A percentile compares a stretch with the other conserved stretches of the same genome.
Evolutionary conservation across 805 yeast genomes (phyloP).

Genomic region (Saccharomycopsis amapae): DNA sequence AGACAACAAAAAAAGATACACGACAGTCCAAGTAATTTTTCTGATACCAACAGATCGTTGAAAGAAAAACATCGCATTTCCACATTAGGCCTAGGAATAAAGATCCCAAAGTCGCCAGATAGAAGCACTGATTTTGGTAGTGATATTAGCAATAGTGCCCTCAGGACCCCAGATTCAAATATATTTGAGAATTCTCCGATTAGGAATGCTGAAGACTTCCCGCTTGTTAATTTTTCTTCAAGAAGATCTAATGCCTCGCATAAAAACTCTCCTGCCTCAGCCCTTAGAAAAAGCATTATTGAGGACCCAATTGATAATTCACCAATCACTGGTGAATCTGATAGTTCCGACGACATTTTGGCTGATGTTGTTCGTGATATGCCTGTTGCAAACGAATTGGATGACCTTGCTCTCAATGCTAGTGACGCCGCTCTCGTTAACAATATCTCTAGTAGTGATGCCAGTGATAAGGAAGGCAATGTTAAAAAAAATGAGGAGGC

Average conservation of each 20-base stretch:
- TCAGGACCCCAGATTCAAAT: constrained; percentile 11
- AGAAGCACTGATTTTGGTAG: background rate
- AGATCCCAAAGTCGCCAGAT: constrained; percentile 9
- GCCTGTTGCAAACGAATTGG: background rate
- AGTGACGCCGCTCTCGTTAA: background rate
- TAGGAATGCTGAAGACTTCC: constrained; percentile 14
- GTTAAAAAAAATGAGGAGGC: background rate
- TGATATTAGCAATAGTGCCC: background rate
- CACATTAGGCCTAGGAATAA: constrained; percentile 16
- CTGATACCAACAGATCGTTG: constrained; percentile 9
- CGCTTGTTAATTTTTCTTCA: constrained; percentile 12
- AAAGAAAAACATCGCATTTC: constrained; percentile 15
- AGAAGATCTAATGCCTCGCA: constrained; percentile 12
- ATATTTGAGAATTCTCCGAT: constrained; percentile 17
- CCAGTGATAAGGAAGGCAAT: background rate
- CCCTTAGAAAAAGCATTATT: background rate
- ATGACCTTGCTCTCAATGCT: background rate
- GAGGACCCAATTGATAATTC: background rate
- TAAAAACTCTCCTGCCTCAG: constrained; percentile 12
- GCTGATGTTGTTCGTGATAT: constrained; percentile 7
- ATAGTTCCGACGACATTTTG: constrained; percentile 6
- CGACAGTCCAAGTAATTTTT: constrained; percentile 10
- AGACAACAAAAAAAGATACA: constrained; percentile 3
- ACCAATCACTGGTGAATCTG: constrained; percentile 3
- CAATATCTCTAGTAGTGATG: background rate